Conservation (phyloP, 768 basidiomycete species). For the Xanthoconium purpureum region DNA sequence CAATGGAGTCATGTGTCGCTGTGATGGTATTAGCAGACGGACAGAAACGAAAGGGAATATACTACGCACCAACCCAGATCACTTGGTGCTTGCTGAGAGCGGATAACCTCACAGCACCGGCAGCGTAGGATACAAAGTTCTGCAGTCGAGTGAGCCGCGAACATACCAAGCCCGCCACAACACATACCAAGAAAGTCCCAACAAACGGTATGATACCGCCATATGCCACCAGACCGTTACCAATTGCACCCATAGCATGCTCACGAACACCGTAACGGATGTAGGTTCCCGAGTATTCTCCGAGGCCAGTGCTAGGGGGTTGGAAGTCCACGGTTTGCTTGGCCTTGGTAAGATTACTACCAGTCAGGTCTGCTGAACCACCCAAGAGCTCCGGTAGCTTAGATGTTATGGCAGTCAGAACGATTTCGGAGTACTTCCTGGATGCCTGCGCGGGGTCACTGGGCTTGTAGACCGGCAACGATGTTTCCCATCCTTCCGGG, state of each 20-base stretch:
- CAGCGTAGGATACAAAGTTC: constrained; percentile 94
- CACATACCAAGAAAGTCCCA: constrained; percentile 82
- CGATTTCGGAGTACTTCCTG: constrained; percentile 90
- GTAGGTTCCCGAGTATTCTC: constrained; percentile 83
- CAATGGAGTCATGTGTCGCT: constrained; percentile 96
- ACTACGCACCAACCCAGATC: constrained; percentile 82
- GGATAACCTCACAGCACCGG: constrained; percentile 88
- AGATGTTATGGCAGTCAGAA: constrained; percentile 71
- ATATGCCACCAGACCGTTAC: constrained; percentile 86
- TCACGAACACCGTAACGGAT: constrained; percentile 97
- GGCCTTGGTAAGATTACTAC: constrained; percentile 87
- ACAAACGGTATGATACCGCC: constrained; percentile 89
- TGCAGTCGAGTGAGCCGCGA: constrained; percentile 28
- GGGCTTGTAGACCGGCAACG: constrained; percentile 80
- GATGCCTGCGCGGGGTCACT: constrained; percentile 83
- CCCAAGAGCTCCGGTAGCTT: constrained; percentile 82
- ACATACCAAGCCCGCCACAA: not conserved
- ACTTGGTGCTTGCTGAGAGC: constrained; percentile 88
- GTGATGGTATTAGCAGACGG: not conserved
- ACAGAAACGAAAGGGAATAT: not conserved
- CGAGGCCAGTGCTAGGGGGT: constrained; percentile 78
- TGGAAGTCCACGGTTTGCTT: constrained; percentile 90
- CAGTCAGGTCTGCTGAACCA: constrained; percentile 90
- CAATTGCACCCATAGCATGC: constrained; percentile 95
- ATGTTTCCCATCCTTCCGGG: constrained; percentile 83